These are phyloP conservation scores for Saksenaea vasiformis DNA, from an alignment of 371 early-diverging fungal genomes.

Conservation along the genomic window DNA sequence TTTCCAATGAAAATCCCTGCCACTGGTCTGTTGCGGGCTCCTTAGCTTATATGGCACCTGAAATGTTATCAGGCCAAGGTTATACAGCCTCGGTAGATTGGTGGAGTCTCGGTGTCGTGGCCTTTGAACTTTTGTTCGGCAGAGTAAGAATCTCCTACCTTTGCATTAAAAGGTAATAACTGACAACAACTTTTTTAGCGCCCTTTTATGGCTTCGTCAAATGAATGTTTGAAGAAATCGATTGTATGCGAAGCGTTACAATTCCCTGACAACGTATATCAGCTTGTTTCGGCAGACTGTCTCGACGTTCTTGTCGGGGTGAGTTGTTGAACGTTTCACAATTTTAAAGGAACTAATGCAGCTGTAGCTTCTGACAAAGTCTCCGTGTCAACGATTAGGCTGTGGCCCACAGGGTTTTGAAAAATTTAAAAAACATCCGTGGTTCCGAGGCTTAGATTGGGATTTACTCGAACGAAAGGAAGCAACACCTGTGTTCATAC, in stretches of 20 bases:
- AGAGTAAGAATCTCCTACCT: conserved; percentile 33
- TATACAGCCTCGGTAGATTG: conserved; percentile 80
- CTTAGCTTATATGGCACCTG: conserved; percentile 83
- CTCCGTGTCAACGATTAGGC: conserved; percentile 54
- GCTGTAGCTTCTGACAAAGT: conserved; percentile 52
- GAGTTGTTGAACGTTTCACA: conserved; percentile 36
- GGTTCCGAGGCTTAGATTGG: conserved; percentile 64
- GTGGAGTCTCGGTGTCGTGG: conserved; percentile 88
- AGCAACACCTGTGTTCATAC: conserved; percentile 57
- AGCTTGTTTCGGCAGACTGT: conserved; percentile 49
- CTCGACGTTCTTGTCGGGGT: conserved; percentile 53
- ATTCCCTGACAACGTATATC: conserved; percentile 53
- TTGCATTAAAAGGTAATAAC: not conserved
- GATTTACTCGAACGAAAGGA: conserved; percentile 51
- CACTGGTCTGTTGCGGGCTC: conserved; percentile 73
- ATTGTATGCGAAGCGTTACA: conserved; percentile 54
- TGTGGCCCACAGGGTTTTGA: conserved; percentile 54
- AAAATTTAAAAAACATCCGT: conserved; percentile 57
- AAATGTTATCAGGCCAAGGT: conserved; percentile 70
- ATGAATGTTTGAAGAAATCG: conserved; percentile 59
- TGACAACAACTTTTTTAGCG: conserved; percentile 36
- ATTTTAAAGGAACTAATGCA: not conserved
- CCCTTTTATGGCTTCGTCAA: conserved; percentile 77
- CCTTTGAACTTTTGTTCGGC: conserved; percentile 79
- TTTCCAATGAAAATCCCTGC: conserved; percentile 56